Percentiles rank a stretch among this genome's conserved stretches.
Conservation (phyloP, 1,139 yeast species). For the Pichia cactophila region DNA sequence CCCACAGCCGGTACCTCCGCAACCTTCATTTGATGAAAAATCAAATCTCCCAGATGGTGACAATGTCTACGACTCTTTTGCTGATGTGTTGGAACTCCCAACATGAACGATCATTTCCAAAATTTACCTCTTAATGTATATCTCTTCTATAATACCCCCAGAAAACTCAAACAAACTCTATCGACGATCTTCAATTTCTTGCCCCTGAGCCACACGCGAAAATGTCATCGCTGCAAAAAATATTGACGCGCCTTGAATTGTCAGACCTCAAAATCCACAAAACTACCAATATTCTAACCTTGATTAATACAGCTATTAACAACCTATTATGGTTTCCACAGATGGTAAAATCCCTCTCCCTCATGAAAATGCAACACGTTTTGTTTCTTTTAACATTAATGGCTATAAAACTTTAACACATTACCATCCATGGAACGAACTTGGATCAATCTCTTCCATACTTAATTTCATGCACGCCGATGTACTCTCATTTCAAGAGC, state of each 20-base stretch:
- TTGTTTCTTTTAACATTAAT: slow-evolving; percentile 68
- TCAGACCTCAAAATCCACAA: too few species aligned
- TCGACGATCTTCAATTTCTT: too few species aligned
- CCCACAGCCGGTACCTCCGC: background rate
- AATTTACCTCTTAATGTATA: too few species aligned
- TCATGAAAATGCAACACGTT: slow-evolving; percentile 15
- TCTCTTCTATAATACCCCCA: too few species aligned
- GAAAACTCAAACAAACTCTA: too few species aligned
- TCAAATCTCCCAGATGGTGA: background rate
- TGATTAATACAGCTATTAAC: too few species aligned
- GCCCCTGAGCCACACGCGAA: too few species aligned
- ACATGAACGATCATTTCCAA: background rate
- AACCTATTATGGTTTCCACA: background rate
- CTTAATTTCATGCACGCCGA: slow-evolving; percentile 61
- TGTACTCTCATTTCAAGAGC: slow-evolving; percentile 75
- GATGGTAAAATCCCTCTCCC: slow-evolving; percentile 13
- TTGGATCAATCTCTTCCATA: slow-evolving; percentile 41
- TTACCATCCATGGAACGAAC: slow-evolving; percentile 73
- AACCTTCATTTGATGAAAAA: background rate
- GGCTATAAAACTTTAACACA: slow-evolving; percentile 75
- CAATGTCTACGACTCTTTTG: background rate
- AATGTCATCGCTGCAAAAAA: too few species aligned
- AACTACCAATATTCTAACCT: too few species aligned
- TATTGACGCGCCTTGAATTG: too few species aligned
- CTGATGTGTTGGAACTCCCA: background rate